A percentile compares a stretch with the other conserved stretches of the same genome.
These are phyloP conservation scores for Starmerella kuoi DNA, from an alignment of 805 yeast genomes.

Conservation along the genomic window DNA sequence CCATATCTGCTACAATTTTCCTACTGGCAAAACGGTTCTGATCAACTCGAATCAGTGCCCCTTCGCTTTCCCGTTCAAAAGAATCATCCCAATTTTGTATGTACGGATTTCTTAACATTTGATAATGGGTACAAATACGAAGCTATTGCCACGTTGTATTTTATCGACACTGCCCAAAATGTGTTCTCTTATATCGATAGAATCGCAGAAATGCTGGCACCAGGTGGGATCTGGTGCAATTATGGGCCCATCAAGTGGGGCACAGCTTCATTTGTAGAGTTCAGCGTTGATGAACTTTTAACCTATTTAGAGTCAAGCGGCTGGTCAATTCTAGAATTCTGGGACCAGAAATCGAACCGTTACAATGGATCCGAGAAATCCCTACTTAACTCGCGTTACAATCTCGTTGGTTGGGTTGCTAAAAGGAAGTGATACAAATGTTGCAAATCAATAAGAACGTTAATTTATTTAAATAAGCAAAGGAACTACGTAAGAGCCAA, in stretches of 20 bases:
- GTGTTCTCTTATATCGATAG: constrained; percentile 60
- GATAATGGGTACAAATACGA: constrained; percentile 30
- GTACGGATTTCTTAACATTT: constrained; percentile 56
- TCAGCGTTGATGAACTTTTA: constrained; percentile 56
- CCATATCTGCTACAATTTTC: constrained; percentile 52
- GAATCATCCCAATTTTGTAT: constrained; percentile 17
- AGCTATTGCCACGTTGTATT: constrained; percentile 44
- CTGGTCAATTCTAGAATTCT: constrained; percentile 37
- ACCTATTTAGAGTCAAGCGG: constrained; percentile 45
- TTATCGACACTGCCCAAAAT: constrained; percentile 88
- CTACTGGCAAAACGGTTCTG: constrained; percentile 39
- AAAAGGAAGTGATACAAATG: not conserved
- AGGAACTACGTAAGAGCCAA: constrained; percentile 46
- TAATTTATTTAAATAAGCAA: constrained; percentile 32
- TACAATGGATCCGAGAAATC: constrained; percentile 26
- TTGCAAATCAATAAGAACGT: too few relatives aligned
- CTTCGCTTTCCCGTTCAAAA: constrained; percentile 2
- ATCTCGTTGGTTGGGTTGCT: constrained; percentile 22
- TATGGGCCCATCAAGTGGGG: constrained; percentile 91
- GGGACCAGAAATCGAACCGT: constrained; percentile 23
- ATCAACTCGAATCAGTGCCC: constrained; percentile 36
- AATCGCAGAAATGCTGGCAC: constrained; percentile 39
- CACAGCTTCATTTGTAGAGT: constrained; percentile 59
- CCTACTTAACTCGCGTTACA: constrained; percentile 26
- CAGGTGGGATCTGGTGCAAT: constrained; percentile 68